Conservation (phyloP, 139 green algal genomes). For the Picochlorum sp. region DNA sequence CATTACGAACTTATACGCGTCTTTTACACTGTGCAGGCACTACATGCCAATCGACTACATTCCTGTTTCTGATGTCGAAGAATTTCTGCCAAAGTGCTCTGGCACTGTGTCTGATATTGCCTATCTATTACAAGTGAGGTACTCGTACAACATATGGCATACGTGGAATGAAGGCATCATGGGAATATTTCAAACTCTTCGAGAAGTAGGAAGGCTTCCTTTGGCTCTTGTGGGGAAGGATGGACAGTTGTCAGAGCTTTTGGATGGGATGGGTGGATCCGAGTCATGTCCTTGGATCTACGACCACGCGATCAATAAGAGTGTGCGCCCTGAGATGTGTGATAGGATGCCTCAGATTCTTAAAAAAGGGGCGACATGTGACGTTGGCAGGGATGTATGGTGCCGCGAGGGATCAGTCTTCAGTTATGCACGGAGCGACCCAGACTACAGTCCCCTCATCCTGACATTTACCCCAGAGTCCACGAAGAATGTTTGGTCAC, state of each 20-base stretch:
- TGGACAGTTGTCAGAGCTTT: conserved; percentile 16
- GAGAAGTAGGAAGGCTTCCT: conserved; percentile 27
- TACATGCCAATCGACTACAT: conserved; percentile 21
- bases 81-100: conserved; percentile 1
- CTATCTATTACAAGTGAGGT: conserved; percentile 33
- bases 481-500: conserved; percentile 27
- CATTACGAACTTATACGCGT: too few relatives aligned
- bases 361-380: background rate
- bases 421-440: conserved; percentile 16
- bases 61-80: conserved; percentile 17
- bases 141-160: conserved; percentile 37
- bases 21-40: background rate
- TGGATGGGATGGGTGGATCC: conserved; percentile 3
- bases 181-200: conserved; percentile 29
- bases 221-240: conserved; percentile 17
- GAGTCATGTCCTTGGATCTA: conserved; percentile 7
- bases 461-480: conserved; percentile 17
- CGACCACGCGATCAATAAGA: background rate
- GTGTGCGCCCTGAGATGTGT: background rate
- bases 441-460: conserved; percentile 18
- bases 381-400: conserved; percentile 5
- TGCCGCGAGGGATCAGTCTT: background rate
- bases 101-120: conserved; percentile 15
- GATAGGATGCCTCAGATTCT: background rate
- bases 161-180: conserved; percentile 15